A percentile compares a stretch with the other conserved stretches of the same genome.
These are phyloP conservation scores for Hypomontagnella monticulosa DNA, from an alignment of 495 filamentous ascomycete species.

Conservation along the genomic window DNA sequence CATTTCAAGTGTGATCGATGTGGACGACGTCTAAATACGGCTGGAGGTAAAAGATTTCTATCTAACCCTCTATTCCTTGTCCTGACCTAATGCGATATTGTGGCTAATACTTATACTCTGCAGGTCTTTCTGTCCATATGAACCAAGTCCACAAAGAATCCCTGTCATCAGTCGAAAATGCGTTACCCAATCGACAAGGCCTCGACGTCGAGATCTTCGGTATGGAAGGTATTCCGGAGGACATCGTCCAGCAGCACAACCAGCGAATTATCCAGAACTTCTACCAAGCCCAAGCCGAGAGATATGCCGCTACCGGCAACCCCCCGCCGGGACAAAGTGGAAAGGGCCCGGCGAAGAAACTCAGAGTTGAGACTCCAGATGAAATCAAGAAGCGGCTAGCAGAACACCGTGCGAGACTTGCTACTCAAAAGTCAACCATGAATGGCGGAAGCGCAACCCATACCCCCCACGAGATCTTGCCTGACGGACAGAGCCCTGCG, in stretches of 20 bases:
- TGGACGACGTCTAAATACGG: slow-evolving; percentile 86
- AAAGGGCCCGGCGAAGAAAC: slow-evolving; percentile 73
- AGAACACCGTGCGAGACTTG: slow-evolving; percentile 77
- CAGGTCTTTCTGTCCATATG: slow-evolving; percentile 95
- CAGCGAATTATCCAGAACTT: slow-evolving; percentile 84
- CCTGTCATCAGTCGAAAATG: slow-evolving; percentile 86
- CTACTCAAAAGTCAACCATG: slow-evolving; percentile 62
- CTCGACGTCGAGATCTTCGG: slow-evolving; percentile 96
- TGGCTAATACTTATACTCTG: slow-evolving; percentile 36
- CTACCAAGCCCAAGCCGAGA: slow-evolving; percentile 84
- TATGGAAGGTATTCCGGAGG: slow-evolving; percentile 95
- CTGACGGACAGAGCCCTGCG: slow-evolving; percentile 62
- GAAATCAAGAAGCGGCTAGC: slow-evolving; percentile 86
- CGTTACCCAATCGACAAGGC: slow-evolving; percentile 80
- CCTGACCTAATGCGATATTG: slow-evolving; percentile 3
- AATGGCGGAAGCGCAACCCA: slow-evolving; percentile 68
- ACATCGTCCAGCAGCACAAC: slow-evolving; percentile 81
- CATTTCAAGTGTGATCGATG: slow-evolving; percentile 98
- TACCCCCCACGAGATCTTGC: slow-evolving; percentile 65
- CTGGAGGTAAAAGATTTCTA: slow-evolving; percentile 73
- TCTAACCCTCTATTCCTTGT: not conserved
- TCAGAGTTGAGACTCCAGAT: slow-evolving; percentile 78
- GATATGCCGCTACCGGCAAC: slow-evolving; percentile 84
- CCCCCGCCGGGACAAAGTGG: slow-evolving; percentile 68
- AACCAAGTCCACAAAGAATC: slow-evolving; percentile 98